Conservation (phyloP, 257 asterid species). For the Thymus quinquecostatus region DNA sequence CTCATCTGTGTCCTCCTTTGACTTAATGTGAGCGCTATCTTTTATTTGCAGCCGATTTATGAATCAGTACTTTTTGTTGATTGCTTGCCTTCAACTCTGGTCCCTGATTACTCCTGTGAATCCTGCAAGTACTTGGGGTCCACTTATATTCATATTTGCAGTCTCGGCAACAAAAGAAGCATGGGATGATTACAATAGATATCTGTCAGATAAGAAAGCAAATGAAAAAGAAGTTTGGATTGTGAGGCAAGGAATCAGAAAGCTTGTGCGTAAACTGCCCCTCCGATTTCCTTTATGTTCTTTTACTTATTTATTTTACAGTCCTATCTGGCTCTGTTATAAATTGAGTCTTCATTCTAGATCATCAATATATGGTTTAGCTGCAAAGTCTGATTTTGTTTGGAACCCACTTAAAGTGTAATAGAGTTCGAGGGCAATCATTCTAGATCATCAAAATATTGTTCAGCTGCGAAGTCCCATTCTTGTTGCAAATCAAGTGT, state of each 20-base stretch:
- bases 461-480: slow-evolving; percentile 1
- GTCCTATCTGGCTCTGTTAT: slow-evolving; percentile 7
- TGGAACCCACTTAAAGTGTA: neutral
- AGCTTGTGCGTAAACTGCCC: slow-evolving; percentile 59
- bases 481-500: neutral
- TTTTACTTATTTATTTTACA: slow-evolving; percentile 1
- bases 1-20: slow-evolving; percentile 12
- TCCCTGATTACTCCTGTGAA: slow-evolving; percentile 98
- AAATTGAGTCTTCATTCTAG: slow-evolving; percentile 14
- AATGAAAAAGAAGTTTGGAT: slow-evolving; percentile 98
- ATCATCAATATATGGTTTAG: slow-evolving; percentile 19
- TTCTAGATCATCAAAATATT: slow-evolving; percentile 22
- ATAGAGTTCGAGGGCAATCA: slow-evolving; percentile 11
- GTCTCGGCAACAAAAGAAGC: slow-evolving; percentile 99
- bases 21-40: slow-evolving; percentile 36
- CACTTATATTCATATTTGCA: slow-evolving; percentile 95
- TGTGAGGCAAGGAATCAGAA: slow-evolving; percentile 80
- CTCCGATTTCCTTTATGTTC: slow-evolving; percentile 26
- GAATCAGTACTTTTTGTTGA: slow-evolving; percentile 98
- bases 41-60: slow-evolving; percentile 87
- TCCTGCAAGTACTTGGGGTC: slow-evolving; percentile 99
- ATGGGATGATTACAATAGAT: slow-evolving; percentile 98
- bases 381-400: neutral
- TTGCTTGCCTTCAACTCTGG: slow-evolving; percentile 99
- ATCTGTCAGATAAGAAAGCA: slow-evolving; percentile 93